Conservation (phyloP, 345 rosid genomes). For the Eucalyptus regnans region DNA sequence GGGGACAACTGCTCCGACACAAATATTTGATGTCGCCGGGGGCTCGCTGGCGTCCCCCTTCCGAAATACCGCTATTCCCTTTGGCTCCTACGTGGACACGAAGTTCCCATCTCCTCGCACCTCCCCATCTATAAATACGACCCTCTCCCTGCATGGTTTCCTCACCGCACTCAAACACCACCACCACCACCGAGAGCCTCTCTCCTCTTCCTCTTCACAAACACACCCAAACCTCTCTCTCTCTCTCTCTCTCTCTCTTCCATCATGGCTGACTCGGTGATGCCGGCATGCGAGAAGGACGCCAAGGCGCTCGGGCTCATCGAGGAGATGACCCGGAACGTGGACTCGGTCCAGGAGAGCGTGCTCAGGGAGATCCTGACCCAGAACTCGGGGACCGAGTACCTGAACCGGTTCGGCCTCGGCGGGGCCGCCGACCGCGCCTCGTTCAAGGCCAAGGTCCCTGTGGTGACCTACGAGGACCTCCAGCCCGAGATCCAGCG, state of each 20-base stretch:
- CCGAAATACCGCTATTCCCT: background rate
- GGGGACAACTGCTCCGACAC: background rate
- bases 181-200: background rate
- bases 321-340: background rate
- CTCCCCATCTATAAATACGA: conserved; percentile 23
- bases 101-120: too few species aligned
- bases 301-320: background rate
- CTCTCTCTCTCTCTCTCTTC: background rate
- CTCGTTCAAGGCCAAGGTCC: conserved; percentile 44
- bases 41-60: background rate
- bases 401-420: conserved; percentile 43
- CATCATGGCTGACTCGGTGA: conserved; percentile 41
- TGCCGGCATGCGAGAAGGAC: conserved; percentile 27
- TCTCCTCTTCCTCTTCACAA: background rate
- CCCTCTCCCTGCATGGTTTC: background rate
- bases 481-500: conserved; percentile 76
- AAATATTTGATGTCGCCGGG: background rate
- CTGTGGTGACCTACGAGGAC: conserved; percentile 57
- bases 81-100: background rate
- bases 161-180: background rate
- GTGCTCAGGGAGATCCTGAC: background rate
- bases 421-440: conserved; percentile 43
- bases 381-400: conserved; percentile 49
- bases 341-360: background rate
- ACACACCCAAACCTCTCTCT: background rate